Conservation (phyloP, 768 basidiomycete species). For the Pleurotus sapidus region DNA sequence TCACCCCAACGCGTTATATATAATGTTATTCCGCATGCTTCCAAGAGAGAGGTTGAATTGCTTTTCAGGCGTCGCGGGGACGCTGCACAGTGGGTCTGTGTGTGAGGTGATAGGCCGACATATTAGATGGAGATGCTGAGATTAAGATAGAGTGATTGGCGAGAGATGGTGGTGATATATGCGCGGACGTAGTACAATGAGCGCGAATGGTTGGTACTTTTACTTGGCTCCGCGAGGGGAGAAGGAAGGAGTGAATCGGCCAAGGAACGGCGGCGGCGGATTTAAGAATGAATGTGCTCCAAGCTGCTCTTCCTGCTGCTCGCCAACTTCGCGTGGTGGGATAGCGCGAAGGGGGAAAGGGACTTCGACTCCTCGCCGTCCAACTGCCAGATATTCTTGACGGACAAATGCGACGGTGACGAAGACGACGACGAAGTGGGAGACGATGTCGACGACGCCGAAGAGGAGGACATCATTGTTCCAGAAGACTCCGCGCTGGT, state of each 20-base stretch:
- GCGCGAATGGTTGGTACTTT: too few relatives aligned
- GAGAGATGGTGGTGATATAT: background rate
- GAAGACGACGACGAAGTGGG: constrained; percentile 18
- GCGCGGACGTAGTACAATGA: background rate
- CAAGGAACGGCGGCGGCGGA: background rate
- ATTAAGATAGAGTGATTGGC: background rate
- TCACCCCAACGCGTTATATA: background rate
- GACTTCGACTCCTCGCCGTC: constrained; percentile 69
- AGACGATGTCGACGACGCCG: background rate
- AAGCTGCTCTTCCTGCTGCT: constrained; percentile 36
- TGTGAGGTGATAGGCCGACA: background rate
- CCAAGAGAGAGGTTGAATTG: background rate
- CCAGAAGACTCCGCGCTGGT: constrained; percentile 13
- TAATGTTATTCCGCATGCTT: constrained; percentile 1
- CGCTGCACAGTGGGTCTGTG: background rate
- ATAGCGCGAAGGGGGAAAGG: constrained; percentile 46
- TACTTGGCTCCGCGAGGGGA: background rate
- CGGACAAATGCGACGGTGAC: constrained; percentile 24
- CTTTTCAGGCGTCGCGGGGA: background rate
- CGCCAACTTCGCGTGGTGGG: constrained; percentile 35
- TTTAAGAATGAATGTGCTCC: constrained; percentile 27
- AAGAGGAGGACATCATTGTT: constrained; percentile 11
- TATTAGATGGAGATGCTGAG: background rate
- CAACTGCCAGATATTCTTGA: constrained; percentile 67
- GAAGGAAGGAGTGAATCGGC: background rate